Percentiles rank a stretch among this genome's conserved stretches.
Evolutionary conservation across 2,329 filamentous ascomycete genomes (phyloP).

Genomic region (Gaeumannomyces sp.): DNA sequence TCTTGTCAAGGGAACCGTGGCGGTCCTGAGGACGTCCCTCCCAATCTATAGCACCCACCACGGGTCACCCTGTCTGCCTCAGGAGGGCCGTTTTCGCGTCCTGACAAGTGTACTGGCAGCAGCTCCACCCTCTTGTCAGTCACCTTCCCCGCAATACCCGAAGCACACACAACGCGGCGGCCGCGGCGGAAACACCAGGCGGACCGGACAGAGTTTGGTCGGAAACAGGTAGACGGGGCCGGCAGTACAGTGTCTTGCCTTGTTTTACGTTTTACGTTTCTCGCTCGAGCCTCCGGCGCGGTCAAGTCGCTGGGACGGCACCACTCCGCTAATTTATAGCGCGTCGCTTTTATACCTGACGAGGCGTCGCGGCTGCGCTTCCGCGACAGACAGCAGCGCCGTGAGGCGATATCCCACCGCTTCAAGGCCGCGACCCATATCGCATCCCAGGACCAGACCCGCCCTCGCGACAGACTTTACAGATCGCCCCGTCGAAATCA

Average conservation of each 20-base stretch:
- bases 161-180: background rate
- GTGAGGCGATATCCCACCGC: background rate
- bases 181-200: background rate
- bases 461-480: conserved; percentile 14
- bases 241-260: background rate
- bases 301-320: conserved; percentile 11
- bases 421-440: background rate
- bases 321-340: conserved; percentile 20
- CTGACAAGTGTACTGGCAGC: conserved; percentile 4
- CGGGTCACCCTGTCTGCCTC: conserved; percentile 4
- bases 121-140: conserved; percentile 1
- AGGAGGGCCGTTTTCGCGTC: background rate
- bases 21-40: too few species aligned
- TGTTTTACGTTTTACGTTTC: background rate
- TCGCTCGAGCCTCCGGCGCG: background rate
- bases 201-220: background rate
- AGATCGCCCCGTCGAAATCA: conserved; percentile 30
- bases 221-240: conserved; percentile 1
- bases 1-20: background rate
- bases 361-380: conserved; percentile 8
- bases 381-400: background rate
- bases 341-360: conserved; percentile 20
- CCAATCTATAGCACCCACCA: background rate
- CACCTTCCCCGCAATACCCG: conserved; percentile 4
- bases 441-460: background rate